phyloP scores from a whole-genome alignment of 345 rosid species.

The Salix exigua region DNA sequence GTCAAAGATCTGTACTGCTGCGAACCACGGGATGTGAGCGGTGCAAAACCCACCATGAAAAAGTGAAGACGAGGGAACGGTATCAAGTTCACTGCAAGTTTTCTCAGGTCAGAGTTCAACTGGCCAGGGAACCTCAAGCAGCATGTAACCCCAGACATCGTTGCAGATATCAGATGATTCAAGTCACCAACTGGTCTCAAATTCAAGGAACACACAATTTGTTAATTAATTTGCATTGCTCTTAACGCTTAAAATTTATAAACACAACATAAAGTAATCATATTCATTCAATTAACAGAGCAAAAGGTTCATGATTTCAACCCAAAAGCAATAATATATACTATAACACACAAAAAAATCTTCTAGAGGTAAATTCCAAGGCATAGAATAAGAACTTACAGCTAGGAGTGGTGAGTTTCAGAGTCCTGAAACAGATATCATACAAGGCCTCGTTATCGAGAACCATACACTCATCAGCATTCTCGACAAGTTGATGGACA shows the following conservation, averaged over 20 bases:
- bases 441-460: slow-evolving; percentile 28
- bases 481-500: slow-evolving; percentile 29
- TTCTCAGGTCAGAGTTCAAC: slow-evolving; percentile 27
- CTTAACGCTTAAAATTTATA: too few relatives aligned
- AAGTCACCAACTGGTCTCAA: slow-evolving; percentile 20
- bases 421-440: slow-evolving; percentile 28
- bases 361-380: background rate
- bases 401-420: slow-evolving; percentile 29
- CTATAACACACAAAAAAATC: background rate
- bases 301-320: background rate
- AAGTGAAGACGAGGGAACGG: slow-evolving; percentile 36
- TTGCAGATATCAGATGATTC: slow-evolving; percentile 30
- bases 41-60: slow-evolving; percentile 31
- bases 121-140: slow-evolving; percentile 31
- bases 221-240: too few relatives aligned
- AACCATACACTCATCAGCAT: slow-evolving; percentile 32
- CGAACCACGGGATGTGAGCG: slow-evolving; percentile 29
- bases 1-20: slow-evolving; percentile 27
- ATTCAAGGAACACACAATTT: background rate
- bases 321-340: background rate
- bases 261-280: background rate
- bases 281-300: background rate
- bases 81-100: slow-evolving; percentile 26
- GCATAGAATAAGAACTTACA: slow-evolving; percentile 9
- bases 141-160: slow-evolving; percentile 34